These are phyloP conservation scores for Tricholoma terreum DNA, from an alignment of 768 basidiomycete genomes.

Conservation along the genomic window DNA sequence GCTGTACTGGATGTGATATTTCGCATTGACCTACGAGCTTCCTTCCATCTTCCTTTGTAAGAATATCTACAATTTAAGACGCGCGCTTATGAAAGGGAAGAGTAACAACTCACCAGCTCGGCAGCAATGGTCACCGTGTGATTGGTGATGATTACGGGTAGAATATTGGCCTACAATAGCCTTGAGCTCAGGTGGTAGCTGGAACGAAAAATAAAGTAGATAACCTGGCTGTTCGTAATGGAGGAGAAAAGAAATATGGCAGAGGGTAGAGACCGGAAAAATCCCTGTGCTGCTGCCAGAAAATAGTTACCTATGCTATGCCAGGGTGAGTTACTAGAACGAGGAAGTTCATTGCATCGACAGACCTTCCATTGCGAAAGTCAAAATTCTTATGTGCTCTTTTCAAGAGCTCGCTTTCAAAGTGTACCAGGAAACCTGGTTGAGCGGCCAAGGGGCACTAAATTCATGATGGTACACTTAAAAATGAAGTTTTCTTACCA, in stretches of 20 bases:
- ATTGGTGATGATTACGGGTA: conserved; percentile 91
- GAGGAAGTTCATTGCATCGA: neutral
- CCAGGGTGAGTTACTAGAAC: neutral
- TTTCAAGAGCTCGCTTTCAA: conserved; percentile 83
- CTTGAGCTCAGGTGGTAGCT: conserved; percentile 20
- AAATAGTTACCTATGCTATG: conserved; percentile 86
- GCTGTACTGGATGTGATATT: conserved; percentile 79
- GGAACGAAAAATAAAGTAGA: conserved; percentile 18
- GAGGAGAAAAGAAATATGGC: conserved; percentile 93
- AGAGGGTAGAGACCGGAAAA: conserved; percentile 90
- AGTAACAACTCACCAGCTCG: conserved; percentile 58
- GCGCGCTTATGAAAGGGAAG: neutral
- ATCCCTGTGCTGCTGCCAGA: conserved; percentile 81
- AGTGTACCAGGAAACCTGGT: conserved; percentile 89
- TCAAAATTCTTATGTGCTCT: conserved; percentile 93
- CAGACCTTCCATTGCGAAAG: conserved; percentile 83
- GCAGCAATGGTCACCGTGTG: conserved; percentile 95
- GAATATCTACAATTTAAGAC: too few species aligned
- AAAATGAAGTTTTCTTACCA: conserved; percentile 40
- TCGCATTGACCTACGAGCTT: conserved; percentile 89
- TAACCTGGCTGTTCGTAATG: conserved; percentile 74
- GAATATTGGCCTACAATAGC: conserved; percentile 59
- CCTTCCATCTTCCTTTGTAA: conserved; percentile 62
- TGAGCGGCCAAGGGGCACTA: neutral
- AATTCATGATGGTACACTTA: neutral